Evolutionary conservation across 805 yeast genomes (phyloP), one percentile per base, ranked within the genome.

Genomic region (Soucietia sequanensis): DNA sequence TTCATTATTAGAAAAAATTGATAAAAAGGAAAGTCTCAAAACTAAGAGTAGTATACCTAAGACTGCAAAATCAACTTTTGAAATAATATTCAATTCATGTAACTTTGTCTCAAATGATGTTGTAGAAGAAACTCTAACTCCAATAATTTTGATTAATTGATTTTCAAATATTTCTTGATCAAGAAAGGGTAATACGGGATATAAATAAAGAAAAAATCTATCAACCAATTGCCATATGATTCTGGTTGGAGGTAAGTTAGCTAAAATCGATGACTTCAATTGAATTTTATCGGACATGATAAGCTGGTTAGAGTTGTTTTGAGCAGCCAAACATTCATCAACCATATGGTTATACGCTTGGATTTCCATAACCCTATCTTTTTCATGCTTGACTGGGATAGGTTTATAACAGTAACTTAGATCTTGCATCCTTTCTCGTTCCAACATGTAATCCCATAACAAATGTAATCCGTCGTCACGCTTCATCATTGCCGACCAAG

Each of bases 101-200:
- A 19, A 10, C 5, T 15, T 16, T 7, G 19, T 21, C 13, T 19
- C 17, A 5, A 59, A 30, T 3, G 37, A 41, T 9, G 37, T 46
- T 24, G 54, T 61, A 29, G 30, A 39, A 43, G 33, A 49, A 31
- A 27, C 53, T 35, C 46, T 56, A 2, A 55, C 42, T 2, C 80
- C 83, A 20, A 80, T 56, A 4, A 79, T 68, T 17, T 65, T 49
- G 1, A 59, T 44, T 10, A 78, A 53, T 33, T 72, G 69, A 12
- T 46, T 44, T 34, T 68, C 67, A 51, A 78, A 75, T 8, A 63
- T 62, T 34, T 46, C 60, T 50, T 82, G 87, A 54, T 82, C 88
- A 23, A 82, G 58, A 42, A 73, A 78, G 3, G 93, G 90, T 46
- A 81, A 64, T 36, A 74, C 79, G 9, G 84, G 73, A 50, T 84